Conservation (phyloP, 208 protist genomes). For the Trypanosoma lewisi region DNA sequence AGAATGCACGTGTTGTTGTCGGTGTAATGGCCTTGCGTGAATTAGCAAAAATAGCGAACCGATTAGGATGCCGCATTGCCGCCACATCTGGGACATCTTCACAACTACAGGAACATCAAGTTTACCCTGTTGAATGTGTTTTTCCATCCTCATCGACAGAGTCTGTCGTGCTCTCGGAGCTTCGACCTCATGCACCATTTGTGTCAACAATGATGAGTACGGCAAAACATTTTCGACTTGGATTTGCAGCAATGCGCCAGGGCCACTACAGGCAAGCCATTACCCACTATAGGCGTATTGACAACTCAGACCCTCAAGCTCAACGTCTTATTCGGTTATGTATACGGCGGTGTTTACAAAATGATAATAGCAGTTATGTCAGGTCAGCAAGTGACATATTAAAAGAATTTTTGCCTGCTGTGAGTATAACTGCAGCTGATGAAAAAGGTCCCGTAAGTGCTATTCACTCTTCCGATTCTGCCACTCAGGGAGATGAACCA, state of each 20-base stretch:
- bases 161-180: constrained; percentile 54
- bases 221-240: constrained; percentile 44
- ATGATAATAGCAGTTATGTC: constrained; percentile 47
- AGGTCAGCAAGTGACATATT: constrained; percentile 25
- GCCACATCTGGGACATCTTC: constrained; percentile 49
- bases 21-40: constrained; percentile 12
- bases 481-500: not conserved
- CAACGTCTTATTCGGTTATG: constrained; percentile 50
- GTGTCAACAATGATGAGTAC: constrained; percentile 29
- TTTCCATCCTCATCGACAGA: constrained; percentile 34
- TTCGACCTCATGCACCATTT: constrained; percentile 25
- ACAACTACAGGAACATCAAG: constrained; percentile 37
- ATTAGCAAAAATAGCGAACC: constrained; percentile 14
- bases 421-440: not conserved
- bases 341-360: constrained; percentile 30
- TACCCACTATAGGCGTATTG: constrained; percentile 27
- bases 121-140: constrained; percentile 57
- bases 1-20: constrained; percentile 27
- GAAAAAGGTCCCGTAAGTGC: not conserved
- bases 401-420: not conserved
- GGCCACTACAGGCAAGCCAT: constrained; percentile 51
- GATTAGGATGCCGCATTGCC: constrained; percentile 39
- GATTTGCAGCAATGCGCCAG: constrained; percentile 56
- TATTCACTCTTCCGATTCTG: not conserved
- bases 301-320: constrained; percentile 30